Evolutionary conservation across 768 basidiomycete genomes (phyloP).

Genomic region (Russula earlei): DNA sequence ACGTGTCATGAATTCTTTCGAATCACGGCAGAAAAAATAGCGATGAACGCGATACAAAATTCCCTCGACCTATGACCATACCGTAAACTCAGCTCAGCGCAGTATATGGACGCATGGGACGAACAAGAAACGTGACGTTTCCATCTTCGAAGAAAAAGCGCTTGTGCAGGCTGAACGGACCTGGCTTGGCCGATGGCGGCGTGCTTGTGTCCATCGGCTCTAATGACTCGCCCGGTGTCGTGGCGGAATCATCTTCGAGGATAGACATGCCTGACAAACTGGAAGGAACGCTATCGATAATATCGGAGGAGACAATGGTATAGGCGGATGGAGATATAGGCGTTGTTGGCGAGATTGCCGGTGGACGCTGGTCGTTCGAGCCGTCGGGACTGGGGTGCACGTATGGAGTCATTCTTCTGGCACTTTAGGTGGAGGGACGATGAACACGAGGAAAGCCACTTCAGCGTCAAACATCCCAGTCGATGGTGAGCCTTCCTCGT

Average conservation of each 20-base stretch:
- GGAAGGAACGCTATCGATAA: neutral
- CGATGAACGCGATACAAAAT: slow-evolving; percentile 15
- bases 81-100: neutral
- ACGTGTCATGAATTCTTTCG: neutral
- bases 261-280: neutral
- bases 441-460: neutral
- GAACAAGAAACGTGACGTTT: slow-evolving; percentile 13
- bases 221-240: neutral
- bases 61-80: neutral
- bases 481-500: neutral
- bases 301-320: neutral
- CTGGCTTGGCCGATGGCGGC: neutral
- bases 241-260: neutral
- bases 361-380: neutral
- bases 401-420: neutral
- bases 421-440: neutral
- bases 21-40: slow-evolving; percentile 17
- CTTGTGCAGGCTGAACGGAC: slow-evolving; percentile 2
- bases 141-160: slow-evolving; percentile 17
- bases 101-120: neutral
- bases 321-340: neutral
- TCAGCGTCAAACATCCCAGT: neutral
- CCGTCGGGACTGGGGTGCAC: neutral
- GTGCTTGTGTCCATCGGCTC: neutral
- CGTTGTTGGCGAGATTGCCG: neutral